Evolutionary conservation across 2,329 filamentous ascomycete species (phyloP), one percentile per base, ranked within the genome.

Genomic region (Trichoderma aggressivum): DNA sequence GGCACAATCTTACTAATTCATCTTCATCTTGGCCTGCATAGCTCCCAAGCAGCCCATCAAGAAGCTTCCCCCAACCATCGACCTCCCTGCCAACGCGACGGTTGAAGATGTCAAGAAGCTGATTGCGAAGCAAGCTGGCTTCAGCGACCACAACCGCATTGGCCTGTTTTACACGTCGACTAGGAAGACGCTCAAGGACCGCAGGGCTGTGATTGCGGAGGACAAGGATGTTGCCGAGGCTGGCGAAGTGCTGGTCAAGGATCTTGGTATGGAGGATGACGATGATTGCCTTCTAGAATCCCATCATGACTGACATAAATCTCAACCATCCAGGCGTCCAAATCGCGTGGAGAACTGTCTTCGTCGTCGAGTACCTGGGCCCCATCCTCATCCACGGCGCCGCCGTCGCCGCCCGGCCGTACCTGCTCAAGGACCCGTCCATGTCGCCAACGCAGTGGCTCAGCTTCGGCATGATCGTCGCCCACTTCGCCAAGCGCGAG

Each of bases 401-500:
- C 76, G 86, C 91, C 80, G 84, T 94, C 80, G 90, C 87, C 75
- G 84, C 92, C 70, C 92, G 94, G 62, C 89, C 92, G 28, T 90
- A 91, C 80, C 84, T 85, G 72, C 83, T 87, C 79, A 81, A 83
- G 72, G 79, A 79, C 74, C 67, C 58, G 77, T 78, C 84, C 79
- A 77, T 96, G 86, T 84, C 87, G 79, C 79, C 83, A 85, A 86
- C 88, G 3, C 96, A 99, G 82, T 88, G 87, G 76, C 85, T 97
- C 65, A 87, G 91, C 64, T 91, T 94, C 79, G 83, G 84, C 72
- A 88, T 97, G 80, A 89, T 97, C 77, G 84, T 90, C 70, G 81
- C 92, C 14, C 96, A 99, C 86, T 99, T 98, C 82, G 75, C 93
- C 80, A 99, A 99, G 88, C 94, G 96, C 79, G 96, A 99, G 85